Evolutionary conservation across 2,329 filamentous ascomycete genomes (phyloP).

Genomic region (Tolypocladium ophioglossoides): DNA sequence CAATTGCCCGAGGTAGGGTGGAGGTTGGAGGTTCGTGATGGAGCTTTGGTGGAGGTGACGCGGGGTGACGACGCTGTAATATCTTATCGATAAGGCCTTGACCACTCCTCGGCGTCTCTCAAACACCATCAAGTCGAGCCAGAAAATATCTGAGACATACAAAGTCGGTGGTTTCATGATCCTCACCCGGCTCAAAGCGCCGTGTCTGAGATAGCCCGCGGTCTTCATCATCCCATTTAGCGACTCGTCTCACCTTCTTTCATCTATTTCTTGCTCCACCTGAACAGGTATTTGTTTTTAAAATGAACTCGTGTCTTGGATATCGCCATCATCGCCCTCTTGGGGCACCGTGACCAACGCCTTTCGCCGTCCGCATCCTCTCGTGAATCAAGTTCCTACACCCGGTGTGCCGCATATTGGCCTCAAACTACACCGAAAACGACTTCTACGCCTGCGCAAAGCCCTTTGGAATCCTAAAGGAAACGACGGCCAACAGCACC

Average conservation of each 20-base stretch:
- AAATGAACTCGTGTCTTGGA: not conserved
- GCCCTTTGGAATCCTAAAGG: constrained; percentile 14
- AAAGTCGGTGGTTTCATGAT: not conserved
- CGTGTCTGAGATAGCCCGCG: too few species aligned
- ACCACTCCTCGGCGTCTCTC: too few species aligned
- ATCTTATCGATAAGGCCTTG: not conserved
- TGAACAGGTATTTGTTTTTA: not conserved
- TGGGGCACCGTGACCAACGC: not conserved
- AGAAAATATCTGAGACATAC: not conserved
- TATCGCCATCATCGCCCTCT: not conserved
- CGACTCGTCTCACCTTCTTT: not conserved
- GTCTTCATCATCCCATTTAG: too few species aligned
- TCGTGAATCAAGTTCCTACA: too few species aligned
- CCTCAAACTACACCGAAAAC: not conserved
- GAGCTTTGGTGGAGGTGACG: not conserved
- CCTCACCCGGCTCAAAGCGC: too few species aligned
- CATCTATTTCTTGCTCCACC: too few species aligned
- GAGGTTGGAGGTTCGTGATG: not conserved
- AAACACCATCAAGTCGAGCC: not conserved
- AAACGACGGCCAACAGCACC: constrained; percentile 18
- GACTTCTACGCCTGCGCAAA: constrained; percentile 5
- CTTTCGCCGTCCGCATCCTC: not conserved
- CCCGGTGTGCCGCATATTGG: too few species aligned
- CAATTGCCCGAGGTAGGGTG: too few species aligned
- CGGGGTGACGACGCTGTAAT: not conserved